Evolutionary conservation across 2,329 filamentous ascomycete genomes (phyloP).

Genomic region (Colletotrichum liriopes): DNA sequence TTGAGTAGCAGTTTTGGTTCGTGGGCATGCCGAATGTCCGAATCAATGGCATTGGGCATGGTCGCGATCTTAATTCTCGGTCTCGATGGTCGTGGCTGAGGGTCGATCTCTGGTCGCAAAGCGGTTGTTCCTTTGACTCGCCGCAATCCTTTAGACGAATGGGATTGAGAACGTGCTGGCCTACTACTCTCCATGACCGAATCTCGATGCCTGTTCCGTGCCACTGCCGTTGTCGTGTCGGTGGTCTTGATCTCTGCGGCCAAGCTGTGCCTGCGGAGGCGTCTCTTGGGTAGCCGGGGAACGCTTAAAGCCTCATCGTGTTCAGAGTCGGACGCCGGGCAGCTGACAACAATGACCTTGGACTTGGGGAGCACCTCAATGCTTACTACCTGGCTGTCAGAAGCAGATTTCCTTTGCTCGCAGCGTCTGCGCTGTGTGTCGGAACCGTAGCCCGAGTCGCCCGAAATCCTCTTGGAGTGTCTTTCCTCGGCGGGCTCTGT

Average conservation of each 20-base stretch:
- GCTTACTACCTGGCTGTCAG: neutral
- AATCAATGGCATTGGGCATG: too few relatives aligned
- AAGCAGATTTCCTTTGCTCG: neutral
- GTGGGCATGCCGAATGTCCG: neutral
- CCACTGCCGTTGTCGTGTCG: too few relatives aligned
- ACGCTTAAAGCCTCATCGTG: neutral
- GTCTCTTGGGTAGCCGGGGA: neutral
- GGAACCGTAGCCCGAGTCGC: slow-evolving; percentile 32
- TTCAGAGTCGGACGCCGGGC: neutral
- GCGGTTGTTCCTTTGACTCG: slow-evolving; percentile 20
- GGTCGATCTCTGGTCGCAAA: neutral
- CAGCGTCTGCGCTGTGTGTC: slow-evolving; percentile 6
- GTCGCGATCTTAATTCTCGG: neutral
- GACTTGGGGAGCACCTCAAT: neutral
- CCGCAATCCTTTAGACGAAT: slow-evolving; percentile 5
- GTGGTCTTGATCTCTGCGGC: neutral
- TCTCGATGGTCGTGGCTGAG: neutral
- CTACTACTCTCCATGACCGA: neutral
- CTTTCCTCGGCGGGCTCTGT: neutral
- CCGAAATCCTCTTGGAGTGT: slow-evolving; percentile 22
- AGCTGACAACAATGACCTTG: neutral
- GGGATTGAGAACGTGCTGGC: too few relatives aligned
- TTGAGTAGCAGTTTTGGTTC: neutral
- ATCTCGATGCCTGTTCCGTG: neutral
- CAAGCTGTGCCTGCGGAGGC: neutral